phyloP scores from a whole-genome alignment of 169 alveolate species.

The Fabrea salina region DNA sequence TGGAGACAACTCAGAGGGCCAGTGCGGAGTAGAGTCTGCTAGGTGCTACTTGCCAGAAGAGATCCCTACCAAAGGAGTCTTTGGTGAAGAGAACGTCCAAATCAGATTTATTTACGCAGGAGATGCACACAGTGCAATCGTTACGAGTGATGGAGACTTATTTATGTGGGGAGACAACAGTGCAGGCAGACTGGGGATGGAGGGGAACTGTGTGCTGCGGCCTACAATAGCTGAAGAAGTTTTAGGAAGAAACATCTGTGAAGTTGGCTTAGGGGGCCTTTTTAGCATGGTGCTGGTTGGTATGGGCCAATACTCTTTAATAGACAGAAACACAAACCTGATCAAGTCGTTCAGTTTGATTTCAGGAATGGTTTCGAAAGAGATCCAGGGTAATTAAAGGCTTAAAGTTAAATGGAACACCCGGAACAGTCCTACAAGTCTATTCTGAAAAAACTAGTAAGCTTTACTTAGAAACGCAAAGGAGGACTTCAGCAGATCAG shows the following conservation, averaged over 20 bases:
- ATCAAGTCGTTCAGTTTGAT: too few species aligned
- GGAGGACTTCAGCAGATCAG: constrained; percentile 19
- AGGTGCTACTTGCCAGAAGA: constrained; percentile 3
- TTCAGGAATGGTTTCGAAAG: too few species aligned
- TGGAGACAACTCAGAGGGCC: constrained; percentile 37
- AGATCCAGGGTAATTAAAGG: too few species aligned
- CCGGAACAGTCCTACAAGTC: constrained; percentile 5
- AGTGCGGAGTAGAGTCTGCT: constrained; percentile 31
- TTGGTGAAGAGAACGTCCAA: constrained; percentile 26
- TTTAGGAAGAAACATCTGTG: constrained; percentile 22
- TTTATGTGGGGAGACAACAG: constrained; percentile 40
- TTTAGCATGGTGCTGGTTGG: constrained; percentile 17
- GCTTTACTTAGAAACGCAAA: background rate
- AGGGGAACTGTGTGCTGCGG: background rate
- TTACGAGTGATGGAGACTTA: constrained; percentile 30
- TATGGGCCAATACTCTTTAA: background rate
- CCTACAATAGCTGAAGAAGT: constrained; percentile 31
- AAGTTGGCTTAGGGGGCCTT: constrained; percentile 34
- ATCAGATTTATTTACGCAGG: constrained; percentile 30
- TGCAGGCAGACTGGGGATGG: constrained; percentile 28
- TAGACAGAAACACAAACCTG: background rate
- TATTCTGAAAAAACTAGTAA: constrained; percentile 13
- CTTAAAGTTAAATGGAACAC: background rate
- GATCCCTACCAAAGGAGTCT: constrained; percentile 1
- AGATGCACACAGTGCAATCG: constrained; percentile 34